A percentile compares a stretch with the other conserved stretches of the same genome.
Evolutionary conservation across 768 basidiomycete species (phyloP).

Genomic region (Hericium coralloides): DNA sequence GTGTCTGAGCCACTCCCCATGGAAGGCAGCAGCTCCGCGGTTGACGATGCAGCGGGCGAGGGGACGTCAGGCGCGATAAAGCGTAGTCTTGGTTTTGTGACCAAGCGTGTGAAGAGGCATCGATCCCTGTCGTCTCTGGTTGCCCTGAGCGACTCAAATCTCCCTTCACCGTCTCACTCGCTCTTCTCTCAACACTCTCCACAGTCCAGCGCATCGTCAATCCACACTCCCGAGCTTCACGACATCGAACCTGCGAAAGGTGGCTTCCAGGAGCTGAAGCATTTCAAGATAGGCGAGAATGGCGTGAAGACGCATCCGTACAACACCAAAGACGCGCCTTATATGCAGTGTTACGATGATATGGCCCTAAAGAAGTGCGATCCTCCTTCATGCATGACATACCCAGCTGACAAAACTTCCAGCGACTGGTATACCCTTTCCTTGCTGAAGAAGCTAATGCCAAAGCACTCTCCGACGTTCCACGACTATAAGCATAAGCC

Average conservation of each 20-base stretch:
- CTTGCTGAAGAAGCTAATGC: conserved; percentile 47
- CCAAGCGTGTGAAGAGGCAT: not conserved
- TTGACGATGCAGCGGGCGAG: not conserved
- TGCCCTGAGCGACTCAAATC: not conserved
- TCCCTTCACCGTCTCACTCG: not conserved
- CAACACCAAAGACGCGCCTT: conserved; percentile 36
- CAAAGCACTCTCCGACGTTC: conserved; percentile 51
- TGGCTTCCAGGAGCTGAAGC: conserved; percentile 8
- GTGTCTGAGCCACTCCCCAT: not conserved
- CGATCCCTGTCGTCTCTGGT: not conserved
- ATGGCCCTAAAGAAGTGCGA: conserved; percentile 51
- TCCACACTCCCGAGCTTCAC: not conserved
- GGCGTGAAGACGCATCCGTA: conserved; percentile 51
- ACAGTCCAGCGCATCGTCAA: not conserved
- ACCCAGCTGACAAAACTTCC: not conserved
- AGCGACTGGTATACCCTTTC: conserved; percentile 51
- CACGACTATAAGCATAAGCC: conserved; percentile 34
- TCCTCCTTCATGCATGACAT: conserved; percentile 5
- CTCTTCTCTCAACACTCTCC: not conserved
- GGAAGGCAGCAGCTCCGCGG: not conserved
- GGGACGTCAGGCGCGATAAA: not conserved
- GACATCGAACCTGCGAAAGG: not conserved
- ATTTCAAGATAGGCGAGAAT: conserved; percentile 17
- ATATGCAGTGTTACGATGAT: conserved; percentile 61
- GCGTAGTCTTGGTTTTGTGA: not conserved